Evolutionary conservation across 192 early-diverging fungal species (phyloP).

Genomic region (Backusella australiensis): DNA sequence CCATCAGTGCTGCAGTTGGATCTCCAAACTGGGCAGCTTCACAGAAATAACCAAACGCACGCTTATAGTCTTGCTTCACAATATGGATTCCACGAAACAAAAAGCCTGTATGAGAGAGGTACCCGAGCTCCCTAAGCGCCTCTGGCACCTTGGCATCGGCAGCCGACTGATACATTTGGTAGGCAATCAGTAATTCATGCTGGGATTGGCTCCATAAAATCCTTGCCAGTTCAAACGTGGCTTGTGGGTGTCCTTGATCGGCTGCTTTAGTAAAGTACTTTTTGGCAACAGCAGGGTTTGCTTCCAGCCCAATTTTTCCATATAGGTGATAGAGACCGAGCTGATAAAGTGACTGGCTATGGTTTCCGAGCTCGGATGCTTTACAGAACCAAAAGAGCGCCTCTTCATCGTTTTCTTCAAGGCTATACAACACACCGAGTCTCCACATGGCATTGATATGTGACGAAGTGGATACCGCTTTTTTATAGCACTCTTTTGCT

Average conservation of each 20-base stretch:
- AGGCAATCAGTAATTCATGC: constrained; percentile 7
- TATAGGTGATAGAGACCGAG: constrained; percentile 26
- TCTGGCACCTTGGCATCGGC: constrained; percentile 20
- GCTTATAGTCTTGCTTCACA: constrained; percentile 27
- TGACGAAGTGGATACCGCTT: not conserved
- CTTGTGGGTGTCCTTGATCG: constrained; percentile 19
- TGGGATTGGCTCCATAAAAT: constrained; percentile 15
- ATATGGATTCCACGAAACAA: constrained; percentile 3
- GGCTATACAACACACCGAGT: constrained; percentile 8
- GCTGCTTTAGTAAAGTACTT: constrained; percentile 21
- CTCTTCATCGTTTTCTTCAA: not conserved
- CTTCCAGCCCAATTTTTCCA: constrained; percentile 19
- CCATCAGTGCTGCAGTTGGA: constrained; percentile 24
- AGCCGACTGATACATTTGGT: constrained; percentile 16
- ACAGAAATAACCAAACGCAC: constrained; percentile 26
- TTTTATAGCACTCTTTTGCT: constrained; percentile 25
- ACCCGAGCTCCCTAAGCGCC: constrained; percentile 15
- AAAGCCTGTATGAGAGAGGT: constrained; percentile 27
- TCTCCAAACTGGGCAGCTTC: constrained; percentile 25
- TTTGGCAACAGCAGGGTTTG: constrained; percentile 13
- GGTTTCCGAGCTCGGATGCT: constrained; percentile 19
- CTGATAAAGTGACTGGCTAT: constrained; percentile 18
- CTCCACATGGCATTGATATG: constrained; percentile 19
- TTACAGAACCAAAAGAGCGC: constrained; percentile 29
- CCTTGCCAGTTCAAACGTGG: constrained; percentile 20